Conservation (phyloP, 2,329 filamentous ascomycete species). For the Penicillium palitans region DNA sequence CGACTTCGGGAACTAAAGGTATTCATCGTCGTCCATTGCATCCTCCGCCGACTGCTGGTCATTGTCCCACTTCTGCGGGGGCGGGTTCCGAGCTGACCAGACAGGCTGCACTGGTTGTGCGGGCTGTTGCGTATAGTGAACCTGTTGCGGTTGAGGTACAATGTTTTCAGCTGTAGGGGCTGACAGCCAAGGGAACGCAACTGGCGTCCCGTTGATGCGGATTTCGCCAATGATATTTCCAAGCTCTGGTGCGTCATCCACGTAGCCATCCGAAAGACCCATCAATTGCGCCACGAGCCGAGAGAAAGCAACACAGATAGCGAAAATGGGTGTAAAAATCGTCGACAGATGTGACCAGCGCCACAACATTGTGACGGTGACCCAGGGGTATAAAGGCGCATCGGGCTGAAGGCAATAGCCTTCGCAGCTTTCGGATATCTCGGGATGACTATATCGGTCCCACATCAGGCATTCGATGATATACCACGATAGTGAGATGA, state of each 20-base stretch:
- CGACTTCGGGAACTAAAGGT: conserved; percentile 18
- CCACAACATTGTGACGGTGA: conserved; percentile 56
- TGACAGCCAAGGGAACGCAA: conserved; percentile 23
- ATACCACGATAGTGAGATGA: conserved; percentile 51
- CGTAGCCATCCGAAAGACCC: conserved; percentile 46
- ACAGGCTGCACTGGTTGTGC: conserved; percentile 3
- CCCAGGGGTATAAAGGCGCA: conserved; percentile 56
- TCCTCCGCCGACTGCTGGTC: conserved; percentile 20
- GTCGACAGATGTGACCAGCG: conserved; percentile 45
- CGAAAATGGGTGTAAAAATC: conserved; percentile 32
- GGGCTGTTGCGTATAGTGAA: conserved; percentile 10
- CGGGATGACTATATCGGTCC: conserved; percentile 54
- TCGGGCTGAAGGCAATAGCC: conserved; percentile 54
- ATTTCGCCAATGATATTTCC: conserved; percentile 33
- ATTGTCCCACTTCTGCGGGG: conserved; percentile 13
- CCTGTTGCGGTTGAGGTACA: conserved; percentile 9
- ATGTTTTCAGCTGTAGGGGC: conserved; percentile 17
- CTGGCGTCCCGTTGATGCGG: conserved; percentile 31
- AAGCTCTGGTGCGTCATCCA: conserved; percentile 32
- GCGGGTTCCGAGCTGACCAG: conserved; percentile 18
- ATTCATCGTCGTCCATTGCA: conserved; percentile 38
- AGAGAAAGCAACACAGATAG: conserved; percentile 33
- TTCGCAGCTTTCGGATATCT: conserved; percentile 49
- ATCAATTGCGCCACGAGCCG: conserved; percentile 38
- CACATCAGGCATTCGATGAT: conserved; percentile 51